phyloP scores from a whole-genome alignment of 306 rosid genomes.

The Castanea mollissima region DNA sequence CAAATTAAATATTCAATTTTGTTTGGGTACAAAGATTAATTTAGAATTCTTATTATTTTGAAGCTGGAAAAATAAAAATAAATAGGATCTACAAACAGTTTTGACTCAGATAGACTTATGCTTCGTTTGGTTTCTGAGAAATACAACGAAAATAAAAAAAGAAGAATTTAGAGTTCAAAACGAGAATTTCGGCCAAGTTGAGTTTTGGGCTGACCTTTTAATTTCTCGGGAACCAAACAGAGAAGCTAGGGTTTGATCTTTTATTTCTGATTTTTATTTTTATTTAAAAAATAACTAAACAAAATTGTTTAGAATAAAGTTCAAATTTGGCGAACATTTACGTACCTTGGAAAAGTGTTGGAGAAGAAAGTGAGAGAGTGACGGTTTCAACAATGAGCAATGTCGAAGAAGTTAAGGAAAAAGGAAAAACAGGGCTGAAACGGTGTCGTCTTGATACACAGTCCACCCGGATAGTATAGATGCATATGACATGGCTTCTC shows the following conservation, averaged over 20 bases:
- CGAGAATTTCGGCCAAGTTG: too few species aligned
- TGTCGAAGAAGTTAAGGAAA: too few species aligned
- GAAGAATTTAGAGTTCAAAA: not conserved
- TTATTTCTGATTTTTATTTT: not conserved
- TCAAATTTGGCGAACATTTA: not conserved
- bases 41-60: not conserved
- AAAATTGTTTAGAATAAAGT: not conserved
- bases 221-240: slow-evolving; percentile 6
- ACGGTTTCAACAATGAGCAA: not conserved
- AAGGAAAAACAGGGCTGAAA: not conserved
- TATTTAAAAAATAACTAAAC: too few species aligned
- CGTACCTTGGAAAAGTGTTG: not conserved
- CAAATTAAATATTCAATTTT: not conserved
- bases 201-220: not conserved
- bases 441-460: not conserved
- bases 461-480: too few species aligned
- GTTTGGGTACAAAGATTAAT: not conserved
- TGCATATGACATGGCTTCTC: too few species aligned
- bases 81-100: not conserved
- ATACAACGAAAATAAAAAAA: not conserved
- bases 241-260: not conserved
- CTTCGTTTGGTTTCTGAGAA: not conserved
- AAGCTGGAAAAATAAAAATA: not conserved
- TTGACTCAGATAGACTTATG: not conserved
- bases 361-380: not conserved